Evolutionary conservation across 495 filamentous ascomycete genomes (phyloP).

Genomic region (Monascus purpureus): DNA sequence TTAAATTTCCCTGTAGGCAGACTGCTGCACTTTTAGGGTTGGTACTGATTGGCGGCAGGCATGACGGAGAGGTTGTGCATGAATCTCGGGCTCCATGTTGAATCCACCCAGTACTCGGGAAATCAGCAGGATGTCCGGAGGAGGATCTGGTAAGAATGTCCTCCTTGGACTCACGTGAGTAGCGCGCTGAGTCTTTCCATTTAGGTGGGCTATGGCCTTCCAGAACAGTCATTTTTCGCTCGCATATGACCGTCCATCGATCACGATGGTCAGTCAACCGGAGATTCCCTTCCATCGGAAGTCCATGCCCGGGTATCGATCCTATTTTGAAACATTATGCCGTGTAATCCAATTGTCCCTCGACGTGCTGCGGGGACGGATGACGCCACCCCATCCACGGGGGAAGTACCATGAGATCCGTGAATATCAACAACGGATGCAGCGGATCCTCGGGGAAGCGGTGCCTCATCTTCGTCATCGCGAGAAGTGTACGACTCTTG

Average conservation of each 20-base stretch:
- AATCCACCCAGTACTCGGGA: conserved; percentile 29
- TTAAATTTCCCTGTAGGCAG: background rate
- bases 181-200: background rate
- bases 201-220: conserved; percentile 44
- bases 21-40: too few relatives aligned
- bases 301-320: conserved; percentile 32
- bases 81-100: conserved; percentile 42
- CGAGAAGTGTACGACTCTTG: conserved; percentile 29
- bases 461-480: conserved; percentile 38
- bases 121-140: conserved; percentile 21
- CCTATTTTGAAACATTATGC: conserved; percentile 42
- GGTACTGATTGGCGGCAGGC: conserved; percentile 14
- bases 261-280: conserved; percentile 37
- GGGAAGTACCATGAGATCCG: conserved; percentile 32
- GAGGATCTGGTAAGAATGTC: conserved; percentile 24
- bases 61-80: conserved; percentile 47
- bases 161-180: background rate
- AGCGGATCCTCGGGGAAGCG: conserved; percentile 34
- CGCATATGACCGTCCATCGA: conserved; percentile 44
- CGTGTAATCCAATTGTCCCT: conserved; percentile 38
- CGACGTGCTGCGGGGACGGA: conserved; percentile 39
- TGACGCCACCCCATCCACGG: conserved; percentile 24
- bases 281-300: conserved; percentile 35
- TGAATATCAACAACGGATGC: conserved; percentile 36
- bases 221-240: conserved; percentile 49